Conservation (phyloP, 768 basidiomycete species). For the Pleurotus pulmonarius region DNA sequence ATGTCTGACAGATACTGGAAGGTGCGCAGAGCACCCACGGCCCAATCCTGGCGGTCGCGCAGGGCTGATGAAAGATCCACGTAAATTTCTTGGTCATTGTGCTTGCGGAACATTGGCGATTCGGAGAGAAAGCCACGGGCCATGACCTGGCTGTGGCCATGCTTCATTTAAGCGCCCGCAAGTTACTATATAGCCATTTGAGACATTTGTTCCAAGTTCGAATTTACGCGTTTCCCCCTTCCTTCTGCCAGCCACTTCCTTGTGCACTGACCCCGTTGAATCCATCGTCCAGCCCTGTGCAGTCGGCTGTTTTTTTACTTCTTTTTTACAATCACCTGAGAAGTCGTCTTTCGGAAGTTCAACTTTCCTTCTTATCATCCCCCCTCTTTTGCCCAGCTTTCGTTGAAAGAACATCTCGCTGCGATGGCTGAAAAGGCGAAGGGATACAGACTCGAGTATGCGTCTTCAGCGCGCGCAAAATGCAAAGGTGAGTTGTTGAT, state of each 20-base stretch:
- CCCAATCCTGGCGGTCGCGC: conserved; percentile 56
- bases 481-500: conserved; percentile 62
- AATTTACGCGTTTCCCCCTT: background rate
- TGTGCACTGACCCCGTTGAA: background rate
- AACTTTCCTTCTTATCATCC: background rate
- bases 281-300: background rate
- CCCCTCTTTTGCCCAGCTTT: background rate
- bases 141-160: background rate
- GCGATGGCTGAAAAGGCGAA: conserved; percentile 47
- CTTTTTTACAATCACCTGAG: background rate
- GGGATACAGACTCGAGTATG: conserved; percentile 80
- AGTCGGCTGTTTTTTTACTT: background rate
- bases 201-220: conserved; percentile 3
- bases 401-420: background rate
- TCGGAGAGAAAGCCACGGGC: background rate
- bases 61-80: conserved; percentile 57
- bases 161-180: conserved; percentile 6
- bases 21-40: conserved; percentile 41
- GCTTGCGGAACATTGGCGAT: conserved; percentile 38
- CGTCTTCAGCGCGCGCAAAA: conserved; percentile 61
- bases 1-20: conserved; percentile 50
- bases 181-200: background rate
- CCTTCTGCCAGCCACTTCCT: background rate
- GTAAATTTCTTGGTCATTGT: conserved; percentile 25
- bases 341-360: background rate